Base-by-base conservation (phyloP, 2,329 filamentous ascomycete species). In the Gnomoniopsis smithogilvyi region DNA sequence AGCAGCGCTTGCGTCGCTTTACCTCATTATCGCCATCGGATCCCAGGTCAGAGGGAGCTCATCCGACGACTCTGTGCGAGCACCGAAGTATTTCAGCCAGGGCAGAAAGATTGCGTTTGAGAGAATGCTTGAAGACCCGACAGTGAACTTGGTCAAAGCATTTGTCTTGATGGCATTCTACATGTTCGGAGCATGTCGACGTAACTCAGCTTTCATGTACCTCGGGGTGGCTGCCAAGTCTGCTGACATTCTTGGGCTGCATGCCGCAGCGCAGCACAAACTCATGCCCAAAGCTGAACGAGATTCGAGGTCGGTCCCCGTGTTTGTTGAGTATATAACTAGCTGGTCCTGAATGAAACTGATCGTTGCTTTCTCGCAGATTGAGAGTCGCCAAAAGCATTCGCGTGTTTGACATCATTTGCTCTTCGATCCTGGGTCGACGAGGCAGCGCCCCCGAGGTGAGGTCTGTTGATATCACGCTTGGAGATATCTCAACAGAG, bases 121-220 rank as follows among this genome's bases (percentile, higher is more conserved):
- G 15, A 76, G 75, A 6, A 81, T 82, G 71, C 70, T 84, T 0
- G 77, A 80, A 62, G 78, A 83, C 59, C 82, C 82, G 0, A 83
- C 78, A 41, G 69, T 84, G 12, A 74, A 81, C 51, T 72, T 84
- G 65, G 77, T 83, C 4, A 72, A 79, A 17, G 71, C 74, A 0
- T 86, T 84, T 61, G 67, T 84, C 0, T 71, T 85, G 17, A 81
- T 86, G 78, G 76, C 82, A 0, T 84, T 84, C 62, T 86, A 84
- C 63, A 81, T 85, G 77, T 74, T 84, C 3, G 82, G 80, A 0
- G 80, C 80, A 3, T 86, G 83, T 54, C 80, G 81, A 34, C 74
- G 83, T 10, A 86, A 86, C 58, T 76, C 83, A 0, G 84, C 84
- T 0, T 87, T 85, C 55, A 85, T 87, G 80, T 87, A 87, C 57